Base-by-base conservation (phyloP, 805 yeast genomes). In the Ogataea parapolymorpha region DNA sequence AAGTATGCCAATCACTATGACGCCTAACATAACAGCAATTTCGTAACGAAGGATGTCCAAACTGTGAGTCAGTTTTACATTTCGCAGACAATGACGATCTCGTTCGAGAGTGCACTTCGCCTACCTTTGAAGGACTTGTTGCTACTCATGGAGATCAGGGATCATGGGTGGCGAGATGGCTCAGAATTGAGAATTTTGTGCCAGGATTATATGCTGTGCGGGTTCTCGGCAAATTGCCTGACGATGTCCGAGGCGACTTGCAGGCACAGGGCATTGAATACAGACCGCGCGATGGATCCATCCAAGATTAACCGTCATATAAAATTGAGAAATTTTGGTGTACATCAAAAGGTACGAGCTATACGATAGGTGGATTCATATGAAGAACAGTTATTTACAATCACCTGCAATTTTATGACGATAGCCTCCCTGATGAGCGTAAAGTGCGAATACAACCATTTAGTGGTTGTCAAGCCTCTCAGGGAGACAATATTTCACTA, bases 91-190 rank as follows among this genome's bases (percentile, higher is more conserved):
- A 93, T 55, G 95, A 89, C 38, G 80, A 84, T 14, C 77, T 87
- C 26, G 85, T 85, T 37, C 84, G 82, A 58, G 96, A 89, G 58
- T 88, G 96, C 63, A 93, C 98, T 5, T 88, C 96, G 14, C 98
- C 98, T 28, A 80, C 96, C 0, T 91, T 89, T 60, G 99, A 91
- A 68, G 99, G 99, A 0, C 69, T 86, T 25, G 95, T 91, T 5
- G 96, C 97, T 2, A 72, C 88, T 48, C 88, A 95, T 35, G 89
- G 84, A 45, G 88, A 91, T 37, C 77, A 79, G 37, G 77, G 74
- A 26, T 87, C 96, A 2, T 91, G 99, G 99, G 96, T 88, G 28
- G 96, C 96, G 12, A 79, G 85, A 58, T 91, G 99, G 99, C 70
- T 91, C 42, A 79, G 97, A 62, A 82, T 91, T 24, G 95, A 87